These are phyloP conservation scores for Colletotrichum aenigma DNA, from an alignment of 2,329 filamentous ascomycete species.

Conservation along the genomic window DNA sequence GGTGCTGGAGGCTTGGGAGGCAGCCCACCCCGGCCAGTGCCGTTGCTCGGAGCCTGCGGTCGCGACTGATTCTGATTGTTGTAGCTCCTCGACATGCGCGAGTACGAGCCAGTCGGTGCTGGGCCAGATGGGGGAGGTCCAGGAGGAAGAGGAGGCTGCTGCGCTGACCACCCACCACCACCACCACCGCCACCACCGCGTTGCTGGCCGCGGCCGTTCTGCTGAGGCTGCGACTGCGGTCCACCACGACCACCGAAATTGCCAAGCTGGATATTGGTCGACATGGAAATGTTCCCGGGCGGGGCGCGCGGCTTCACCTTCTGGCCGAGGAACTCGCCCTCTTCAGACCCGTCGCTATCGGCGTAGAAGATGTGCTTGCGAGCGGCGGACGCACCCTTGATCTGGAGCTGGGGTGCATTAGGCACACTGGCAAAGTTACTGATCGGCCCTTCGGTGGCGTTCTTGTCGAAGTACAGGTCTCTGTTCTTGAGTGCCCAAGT, in stretches of 20 bases:
- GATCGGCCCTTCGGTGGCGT: conserved; percentile 43
- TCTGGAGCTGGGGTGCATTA: conserved; percentile 28
- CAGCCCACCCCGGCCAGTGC: not conserved
- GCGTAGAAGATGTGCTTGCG: conserved; percentile 47
- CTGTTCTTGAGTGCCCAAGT: conserved; percentile 59
- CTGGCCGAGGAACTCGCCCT: conserved; percentile 43
- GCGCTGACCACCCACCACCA: conserved; percentile 20
- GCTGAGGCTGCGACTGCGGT: conserved; percentile 19
- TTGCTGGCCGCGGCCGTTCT: conserved; percentile 12
- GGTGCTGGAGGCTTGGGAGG: conserved; percentile 18
- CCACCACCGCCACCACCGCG: not conserved
- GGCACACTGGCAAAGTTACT: conserved; percentile 29
- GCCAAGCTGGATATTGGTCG: conserved; percentile 42
- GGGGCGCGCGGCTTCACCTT: conserved; percentile 33
- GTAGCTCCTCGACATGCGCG: conserved; percentile 14
- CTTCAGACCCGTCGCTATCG: conserved; percentile 52
- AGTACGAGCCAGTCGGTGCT: conserved; percentile 26
- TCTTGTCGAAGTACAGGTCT: conserved; percentile 52
- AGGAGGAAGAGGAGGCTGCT: conserved; percentile 41
- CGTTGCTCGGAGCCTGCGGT: not conserved
- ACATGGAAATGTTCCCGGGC: conserved; percentile 41
- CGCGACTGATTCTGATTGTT: conserved; percentile 9
- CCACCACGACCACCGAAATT: not conserved
- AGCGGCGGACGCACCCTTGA: conserved; percentile 37
- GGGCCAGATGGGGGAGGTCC: conserved; percentile 37